Conservation (phyloP, 2,329 filamentous ascomycete species). For the Stagonosporopsis cucurbitacearum region DNA sequence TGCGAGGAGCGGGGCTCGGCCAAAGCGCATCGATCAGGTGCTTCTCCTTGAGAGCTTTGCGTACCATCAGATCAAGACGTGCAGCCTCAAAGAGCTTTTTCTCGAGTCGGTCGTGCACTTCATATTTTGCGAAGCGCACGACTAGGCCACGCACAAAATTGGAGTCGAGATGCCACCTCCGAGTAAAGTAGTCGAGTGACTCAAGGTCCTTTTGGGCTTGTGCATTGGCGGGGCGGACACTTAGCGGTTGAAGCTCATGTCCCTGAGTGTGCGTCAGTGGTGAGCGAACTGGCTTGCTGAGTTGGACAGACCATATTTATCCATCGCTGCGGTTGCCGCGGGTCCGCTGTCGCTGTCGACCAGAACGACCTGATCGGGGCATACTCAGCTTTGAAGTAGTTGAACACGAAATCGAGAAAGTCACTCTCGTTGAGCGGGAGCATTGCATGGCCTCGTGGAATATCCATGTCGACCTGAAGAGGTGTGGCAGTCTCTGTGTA, state of each 20-base stretch:
- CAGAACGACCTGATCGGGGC: conserved; percentile 47
- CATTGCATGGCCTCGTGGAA: conserved; percentile 43
- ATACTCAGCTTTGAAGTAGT: conserved; percentile 50
- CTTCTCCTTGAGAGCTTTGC: conserved; percentile 49
- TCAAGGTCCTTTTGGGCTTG: conserved; percentile 48
- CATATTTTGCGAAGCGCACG: conserved; percentile 44
- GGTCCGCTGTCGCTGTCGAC: conserved; percentile 44
- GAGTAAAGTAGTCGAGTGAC: conserved; percentile 41
- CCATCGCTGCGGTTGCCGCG: conserved; percentile 40
- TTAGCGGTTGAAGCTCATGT: conserved; percentile 39
- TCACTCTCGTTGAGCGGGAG: conserved; percentile 42
- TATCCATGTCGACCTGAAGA: conserved; percentile 33
- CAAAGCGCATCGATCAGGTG: conserved; percentile 46
- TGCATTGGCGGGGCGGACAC: conserved; percentile 43
- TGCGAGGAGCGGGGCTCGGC: conserved; percentile 41
- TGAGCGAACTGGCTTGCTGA: not conserved
- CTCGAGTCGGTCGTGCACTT: conserved; percentile 45
- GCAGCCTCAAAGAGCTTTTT: conserved; percentile 46
- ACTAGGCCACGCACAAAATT: conserved; percentile 43
- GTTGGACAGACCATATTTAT: conserved; percentile 28
- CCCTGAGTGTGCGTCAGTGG: conserved; percentile 16
- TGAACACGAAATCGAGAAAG: conserved; percentile 45
- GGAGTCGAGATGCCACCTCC: conserved; percentile 41
- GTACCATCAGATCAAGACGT: conserved; percentile 45
- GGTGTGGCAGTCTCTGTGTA: not conserved